These are phyloP conservation scores for Tremella mesenterica DNA, from an alignment of 768 basidiomycete genomes.

Conservation along the genomic window DNA sequence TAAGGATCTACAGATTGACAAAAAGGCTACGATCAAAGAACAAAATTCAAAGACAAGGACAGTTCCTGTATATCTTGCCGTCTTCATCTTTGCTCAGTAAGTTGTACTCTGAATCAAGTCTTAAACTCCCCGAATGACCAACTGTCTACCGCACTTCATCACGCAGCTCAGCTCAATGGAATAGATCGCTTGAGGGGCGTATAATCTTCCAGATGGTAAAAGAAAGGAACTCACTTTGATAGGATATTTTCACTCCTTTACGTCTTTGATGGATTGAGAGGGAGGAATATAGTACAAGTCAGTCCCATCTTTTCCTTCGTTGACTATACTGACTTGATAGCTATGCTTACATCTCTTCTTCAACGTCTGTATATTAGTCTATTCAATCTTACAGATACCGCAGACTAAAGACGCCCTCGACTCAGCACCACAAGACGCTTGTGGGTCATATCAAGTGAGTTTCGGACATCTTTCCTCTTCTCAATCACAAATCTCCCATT, in stretches of 20 bases:
- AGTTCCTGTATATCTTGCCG: conserved; percentile 29
- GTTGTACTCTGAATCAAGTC: conserved; percentile 4
- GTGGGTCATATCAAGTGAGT: conserved; percentile 14
- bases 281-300: conserved; percentile 30
- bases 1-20: not conserved
- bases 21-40: conserved; percentile 8
- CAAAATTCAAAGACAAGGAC: conserved; percentile 13
- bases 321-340: conserved; percentile 3
- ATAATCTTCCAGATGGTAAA: too few relatives aligned
- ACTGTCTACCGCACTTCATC: too few relatives aligned
- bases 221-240: conserved; percentile 55
- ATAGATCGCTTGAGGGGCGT: too few relatives aligned
- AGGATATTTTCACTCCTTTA: conserved; percentile 72
- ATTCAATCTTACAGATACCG: conserved; percentile 31
- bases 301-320: not conserved
- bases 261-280: conserved; percentile 30
- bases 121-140: too few relatives aligned
- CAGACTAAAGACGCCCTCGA: conserved; percentile 24
- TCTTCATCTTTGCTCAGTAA: conserved; percentile 33
- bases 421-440: conserved; percentile 11
- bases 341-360: conserved; percentile 27
- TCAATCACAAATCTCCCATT: too few relatives aligned
- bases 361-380: conserved; percentile 24
- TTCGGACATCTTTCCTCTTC: not conserved
- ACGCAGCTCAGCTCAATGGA: conserved; percentile 50